Evolutionary conservation across 306 rosid species (phyloP), one percentile per base, ranked within the genome.

Genomic region (Malus sylvestris): DNA sequence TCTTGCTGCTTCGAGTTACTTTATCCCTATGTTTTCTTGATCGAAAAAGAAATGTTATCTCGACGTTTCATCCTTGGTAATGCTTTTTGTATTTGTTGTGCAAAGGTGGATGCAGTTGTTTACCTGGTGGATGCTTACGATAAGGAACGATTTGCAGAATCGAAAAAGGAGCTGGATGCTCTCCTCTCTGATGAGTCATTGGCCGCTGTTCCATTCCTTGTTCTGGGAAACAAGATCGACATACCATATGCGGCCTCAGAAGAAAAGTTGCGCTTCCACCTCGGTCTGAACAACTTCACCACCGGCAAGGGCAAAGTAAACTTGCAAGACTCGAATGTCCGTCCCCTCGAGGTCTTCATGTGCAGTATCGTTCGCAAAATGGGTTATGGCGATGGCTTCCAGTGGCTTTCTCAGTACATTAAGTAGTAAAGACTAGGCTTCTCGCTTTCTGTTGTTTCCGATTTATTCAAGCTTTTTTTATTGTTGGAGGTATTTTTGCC

Each of bases 301-400:
- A 93, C 96, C 0, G 96, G 96, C 67, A 93, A 93, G 83, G 97
- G 97, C 53, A 93, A 93, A 81, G 92, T 90, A 16, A 90, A 76
- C 76, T 16, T 93, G 88, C 2, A 86, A 11, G 97, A 86, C 82
- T 87, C 93, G 6, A 90, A 86, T 59, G 90, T 92, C 61, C 96
- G 96, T 1, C 88, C 93, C 64, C 89, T 92, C 44, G 97, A 92
- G 87, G 93, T 90, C 33, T 93, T 90, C 90, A 93, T 93, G 97
- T 93, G 97, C 87, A 93, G 97, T 76, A 87, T 93, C 63, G 97
- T 93, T 65, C 82, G 91, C 82, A 93, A 93, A 85, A 93, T 93
- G 97, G 97, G 97, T 71, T 93, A 90, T 32, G 97, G 97, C 27
- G 97, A 90, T 60, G 97, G 96, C 52, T 90, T 93, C 93, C 90